Base-by-base conservation (phyloP, 257 asterid species). In the Asclepias syriaca region DNA sequence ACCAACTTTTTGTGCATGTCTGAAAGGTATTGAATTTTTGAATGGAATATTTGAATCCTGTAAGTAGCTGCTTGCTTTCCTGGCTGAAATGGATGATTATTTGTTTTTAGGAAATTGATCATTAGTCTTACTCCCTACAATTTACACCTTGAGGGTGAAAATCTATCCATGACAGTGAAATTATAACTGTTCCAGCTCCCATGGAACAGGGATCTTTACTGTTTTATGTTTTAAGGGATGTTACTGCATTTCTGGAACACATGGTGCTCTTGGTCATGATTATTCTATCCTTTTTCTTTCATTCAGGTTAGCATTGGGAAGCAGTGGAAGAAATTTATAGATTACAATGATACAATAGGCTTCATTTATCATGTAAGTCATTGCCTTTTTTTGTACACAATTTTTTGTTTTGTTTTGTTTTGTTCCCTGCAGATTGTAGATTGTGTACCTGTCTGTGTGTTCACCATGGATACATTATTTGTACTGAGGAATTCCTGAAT, bases 271-370 rank as follows among this genome's bases (percentile, higher is more conserved):
- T 15, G 39, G 50, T 56, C 29, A 37, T 37, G 50, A 37, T 18
- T 64, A 39, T 64, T 64, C n/a, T 16, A 48, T 37, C 39, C 60
- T 54, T 34, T 40, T 70, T 59, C 55, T 71, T 68, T 57, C 74
- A 16, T 72, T 69, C 96, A 95, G 99, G 68, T 84, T 69, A 88
- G 96, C 85, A 90, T 95, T 74, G 99, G 97, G 74, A 88, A 73
- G 76, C 97, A 92, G 49, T 95, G 96, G 99, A 92, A 95, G 91
- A 89, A 85, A 77, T 80, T 87, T 76, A 87, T 95, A 76, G 99
- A 90, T 79, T 87, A 80, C 87, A 87, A 86, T 21, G 96, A 86
- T 0, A 21, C 84, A 3, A 81, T 87, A n/a, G 99, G 98, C 65
- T 95, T 83, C 86, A 87, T 90, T 65, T 66, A 82, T 84, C 98